Evolutionary conservation across 2,329 filamentous ascomycete genomes (phyloP).

Genomic region (Xylaria sp.): DNA sequence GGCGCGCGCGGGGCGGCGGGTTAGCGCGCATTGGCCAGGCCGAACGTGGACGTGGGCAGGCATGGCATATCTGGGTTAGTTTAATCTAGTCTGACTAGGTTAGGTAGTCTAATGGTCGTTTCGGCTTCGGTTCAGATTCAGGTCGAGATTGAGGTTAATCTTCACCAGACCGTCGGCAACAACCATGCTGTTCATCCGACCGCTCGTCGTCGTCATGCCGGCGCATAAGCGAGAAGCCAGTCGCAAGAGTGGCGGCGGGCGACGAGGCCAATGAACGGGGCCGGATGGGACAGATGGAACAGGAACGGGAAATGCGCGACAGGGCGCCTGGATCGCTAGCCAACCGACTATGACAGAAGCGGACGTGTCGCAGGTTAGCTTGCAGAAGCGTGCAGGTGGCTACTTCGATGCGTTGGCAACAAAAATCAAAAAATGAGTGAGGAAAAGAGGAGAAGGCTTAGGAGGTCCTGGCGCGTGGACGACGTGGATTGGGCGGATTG

Average conservation of each 20-base stretch:
- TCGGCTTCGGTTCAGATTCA: conserved; percentile 15
- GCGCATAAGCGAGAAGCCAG: conserved; percentile 29
- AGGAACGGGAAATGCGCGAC: conserved; percentile 30
- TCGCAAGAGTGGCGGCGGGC: conserved; percentile 2
- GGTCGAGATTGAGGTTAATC: conserved; percentile 18
- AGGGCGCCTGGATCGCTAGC: conserved; percentile 28
- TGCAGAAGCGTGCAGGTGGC: conserved; percentile 39
- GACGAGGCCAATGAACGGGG: conserved; percentile 27
- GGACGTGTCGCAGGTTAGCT: conserved; percentile 34
- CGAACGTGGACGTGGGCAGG: conserved; percentile 2
- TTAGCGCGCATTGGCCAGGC: conserved; percentile 28
- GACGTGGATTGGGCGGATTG: conserved; percentile 48
- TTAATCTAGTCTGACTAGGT: too few relatives aligned
- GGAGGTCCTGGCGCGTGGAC: conserved; percentile 47
- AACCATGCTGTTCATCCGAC: conserved; percentile 29
- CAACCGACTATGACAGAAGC: conserved; percentile 25
- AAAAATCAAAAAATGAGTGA: conserved; percentile 15
- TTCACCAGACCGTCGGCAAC: conserved; percentile 36
- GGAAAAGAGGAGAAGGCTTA: conserved; percentile 38
- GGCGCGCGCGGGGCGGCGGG: conserved; percentile 18
- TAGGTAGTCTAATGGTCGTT: neutral
- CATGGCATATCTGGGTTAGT: neutral
- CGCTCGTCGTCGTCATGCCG: conserved; percentile 20
- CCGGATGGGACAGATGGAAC: conserved; percentile 14
- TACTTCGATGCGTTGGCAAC: conserved; percentile 42